Conservation (phyloP, 345 rosid genomes). For the Corchorus olitorius region DNA sequence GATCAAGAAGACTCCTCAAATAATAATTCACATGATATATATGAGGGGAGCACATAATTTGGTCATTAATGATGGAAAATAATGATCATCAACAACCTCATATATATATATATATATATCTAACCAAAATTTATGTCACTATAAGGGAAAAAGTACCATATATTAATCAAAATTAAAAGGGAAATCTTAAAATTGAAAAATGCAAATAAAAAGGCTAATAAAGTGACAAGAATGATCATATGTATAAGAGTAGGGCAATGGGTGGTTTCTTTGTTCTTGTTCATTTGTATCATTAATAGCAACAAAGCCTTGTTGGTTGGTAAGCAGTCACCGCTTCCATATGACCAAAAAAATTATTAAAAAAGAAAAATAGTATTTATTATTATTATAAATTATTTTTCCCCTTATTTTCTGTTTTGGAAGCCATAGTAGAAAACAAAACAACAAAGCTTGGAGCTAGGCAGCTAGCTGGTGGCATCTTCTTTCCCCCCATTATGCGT, state of each 20-base stretch:
- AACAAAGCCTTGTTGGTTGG: conserved; percentile 34
- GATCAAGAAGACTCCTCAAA: not conserved
- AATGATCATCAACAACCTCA: conserved; percentile 1
- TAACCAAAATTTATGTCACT: not conserved
- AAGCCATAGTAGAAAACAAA: not conserved
- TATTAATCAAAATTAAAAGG: not conserved
- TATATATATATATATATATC: no score
- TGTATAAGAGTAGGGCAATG: not conserved
- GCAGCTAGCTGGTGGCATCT: conserved; percentile 17
- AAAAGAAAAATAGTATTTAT: no score
- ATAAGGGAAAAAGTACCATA: not conserved
- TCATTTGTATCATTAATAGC: conserved; percentile 1
- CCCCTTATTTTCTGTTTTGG: not conserved
- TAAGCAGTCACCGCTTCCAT: conserved; percentile 22
- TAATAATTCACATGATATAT: not conserved
- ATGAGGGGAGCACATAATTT: no score
- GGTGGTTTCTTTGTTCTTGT: conserved; percentile 12
- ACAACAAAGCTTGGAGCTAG: not conserved
- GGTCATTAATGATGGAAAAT: conserved; percentile 1
- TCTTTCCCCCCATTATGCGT: not conserved
- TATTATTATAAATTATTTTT: no score
- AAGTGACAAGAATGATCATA: conserved; percentile 6
- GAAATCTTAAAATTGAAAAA: not conserved
- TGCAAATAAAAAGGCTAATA: not conserved
- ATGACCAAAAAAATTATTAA: no score